These are phyloP conservation scores for Brassica rapa DNA, from an alignment of 345 rosid species.

Conservation along the genomic window DNA sequence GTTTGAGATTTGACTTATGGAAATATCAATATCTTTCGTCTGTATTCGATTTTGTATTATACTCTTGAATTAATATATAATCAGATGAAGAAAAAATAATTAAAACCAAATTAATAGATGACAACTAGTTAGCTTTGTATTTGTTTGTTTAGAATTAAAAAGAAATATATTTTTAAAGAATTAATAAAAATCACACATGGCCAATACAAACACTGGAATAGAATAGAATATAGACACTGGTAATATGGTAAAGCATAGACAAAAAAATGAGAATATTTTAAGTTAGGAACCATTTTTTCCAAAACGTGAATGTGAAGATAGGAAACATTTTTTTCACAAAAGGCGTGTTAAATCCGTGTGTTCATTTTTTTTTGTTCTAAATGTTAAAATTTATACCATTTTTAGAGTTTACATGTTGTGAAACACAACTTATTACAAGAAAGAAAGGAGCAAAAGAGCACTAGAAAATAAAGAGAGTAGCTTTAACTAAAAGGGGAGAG, in stretches of 20 bases:
- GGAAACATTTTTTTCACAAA: slow-evolving; percentile 1
- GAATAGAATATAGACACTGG: not conserved
- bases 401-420: too few species aligned
- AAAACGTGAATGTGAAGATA: not conserved
- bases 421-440: too few species aligned
- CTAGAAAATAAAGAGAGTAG: too few species aligned
- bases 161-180: not conserved
- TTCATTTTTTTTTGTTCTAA: not conserved
- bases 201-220: not conserved
- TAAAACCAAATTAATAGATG: not conserved
- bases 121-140: not conserved
- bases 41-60: not conserved
- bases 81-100: not conserved
- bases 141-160: not conserved
- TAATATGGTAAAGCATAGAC: not conserved
- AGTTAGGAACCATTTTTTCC: not conserved
- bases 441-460: too few species aligned
- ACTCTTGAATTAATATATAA: not conserved
- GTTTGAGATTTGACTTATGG: not conserved
- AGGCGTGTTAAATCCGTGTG: slow-evolving; percentile 26
- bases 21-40: not conserved
- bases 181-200: not conserved
- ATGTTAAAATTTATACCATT: too few species aligned
- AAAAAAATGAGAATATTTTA: not conserved
- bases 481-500: too few species aligned